These are phyloP conservation scores for Aspergillus taichungensis DNA, from an alignment of 495 filamentous ascomycete genomes.

Conservation along the genomic window DNA sequence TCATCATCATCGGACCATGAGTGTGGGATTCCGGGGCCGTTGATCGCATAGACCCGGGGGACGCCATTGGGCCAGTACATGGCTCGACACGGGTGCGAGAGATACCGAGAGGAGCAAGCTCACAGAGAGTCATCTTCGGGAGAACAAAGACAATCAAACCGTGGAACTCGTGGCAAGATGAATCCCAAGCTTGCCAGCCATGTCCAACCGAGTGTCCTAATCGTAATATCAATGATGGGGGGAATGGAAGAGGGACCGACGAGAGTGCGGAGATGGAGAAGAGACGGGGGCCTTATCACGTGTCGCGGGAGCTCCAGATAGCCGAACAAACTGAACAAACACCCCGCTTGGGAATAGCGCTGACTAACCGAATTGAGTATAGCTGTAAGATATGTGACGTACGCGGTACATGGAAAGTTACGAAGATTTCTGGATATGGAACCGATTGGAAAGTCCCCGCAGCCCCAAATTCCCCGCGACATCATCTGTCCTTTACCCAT, in stretches of 20 bases:
- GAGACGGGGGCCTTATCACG: neutral
- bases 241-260: neutral
- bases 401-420: too few relatives aligned
- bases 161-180: constrained; percentile 11
- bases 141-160: constrained; percentile 6
- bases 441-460: constrained; percentile 4
- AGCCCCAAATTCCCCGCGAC: constrained; percentile 6
- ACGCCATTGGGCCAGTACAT: constrained; percentile 99
- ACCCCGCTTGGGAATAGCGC: too few relatives aligned
- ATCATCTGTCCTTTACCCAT: neutral
- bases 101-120: constrained; percentile 21
- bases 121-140: constrained; percentile 35
- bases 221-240: neutral
- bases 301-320: neutral
- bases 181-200: constrained; percentile 16
- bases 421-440: too few relatives aligned
- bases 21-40: constrained; percentile 38
- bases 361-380: too few relatives aligned
- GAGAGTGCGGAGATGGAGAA: neutral
- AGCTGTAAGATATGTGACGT: too few relatives aligned
- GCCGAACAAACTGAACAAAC: too few relatives aligned
- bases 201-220: constrained; percentile 5
- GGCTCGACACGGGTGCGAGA: constrained; percentile 33
- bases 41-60: constrained; percentile 79
- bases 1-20: constrained; percentile 29